Evolutionary conservation across 768 basidiomycete genomes (phyloP).

Genomic region (Lepiota venenata): DNA sequence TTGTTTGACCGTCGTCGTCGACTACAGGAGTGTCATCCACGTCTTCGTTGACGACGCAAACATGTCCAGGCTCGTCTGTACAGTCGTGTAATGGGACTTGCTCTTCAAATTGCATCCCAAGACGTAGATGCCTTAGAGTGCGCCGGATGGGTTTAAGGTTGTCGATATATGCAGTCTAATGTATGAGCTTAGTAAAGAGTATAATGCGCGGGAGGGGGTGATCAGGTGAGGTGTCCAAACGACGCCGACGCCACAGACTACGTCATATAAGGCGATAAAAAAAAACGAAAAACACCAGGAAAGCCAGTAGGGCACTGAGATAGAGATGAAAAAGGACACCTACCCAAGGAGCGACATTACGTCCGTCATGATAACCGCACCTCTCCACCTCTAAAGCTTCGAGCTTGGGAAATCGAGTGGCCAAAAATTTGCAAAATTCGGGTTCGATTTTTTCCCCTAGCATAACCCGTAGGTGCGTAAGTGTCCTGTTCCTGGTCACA

Average conservation of each 20-base stretch:
- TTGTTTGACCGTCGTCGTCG: neutral
- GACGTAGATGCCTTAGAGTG: conserved; percentile 2
- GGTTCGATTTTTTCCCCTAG: conserved; percentile 36
- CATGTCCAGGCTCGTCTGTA: neutral
- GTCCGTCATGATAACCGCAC: conserved; percentile 39
- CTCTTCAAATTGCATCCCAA: conserved; percentile 9
- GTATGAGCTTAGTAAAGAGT: neutral
- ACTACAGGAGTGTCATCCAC: conserved; percentile 8
- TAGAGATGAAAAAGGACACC: conserved; percentile 12
- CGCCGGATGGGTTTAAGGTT: conserved; percentile 10
- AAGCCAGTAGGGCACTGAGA: neutral
- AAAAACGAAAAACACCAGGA: neutral
- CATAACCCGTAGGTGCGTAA: conserved; percentile 34
- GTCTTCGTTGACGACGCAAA: conserved; percentile 6
- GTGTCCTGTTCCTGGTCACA: conserved; percentile 13
- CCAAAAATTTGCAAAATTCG: conserved; percentile 27
- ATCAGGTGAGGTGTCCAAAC: too few relatives aligned
- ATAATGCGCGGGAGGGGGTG: too few relatives aligned
- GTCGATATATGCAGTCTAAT: conserved; percentile 4
- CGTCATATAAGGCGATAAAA: neutral
- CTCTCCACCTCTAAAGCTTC: conserved; percentile 38
- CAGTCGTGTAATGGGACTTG: conserved; percentile 3
- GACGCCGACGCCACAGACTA: too few relatives aligned
- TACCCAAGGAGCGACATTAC: conserved; percentile 37
- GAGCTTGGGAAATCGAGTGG: conserved; percentile 29